Evolutionary conservation across 257 asterid genomes (phyloP), one percentile per base, ranked within the genome.

Genomic region (Lycium ferocissimum): DNA sequence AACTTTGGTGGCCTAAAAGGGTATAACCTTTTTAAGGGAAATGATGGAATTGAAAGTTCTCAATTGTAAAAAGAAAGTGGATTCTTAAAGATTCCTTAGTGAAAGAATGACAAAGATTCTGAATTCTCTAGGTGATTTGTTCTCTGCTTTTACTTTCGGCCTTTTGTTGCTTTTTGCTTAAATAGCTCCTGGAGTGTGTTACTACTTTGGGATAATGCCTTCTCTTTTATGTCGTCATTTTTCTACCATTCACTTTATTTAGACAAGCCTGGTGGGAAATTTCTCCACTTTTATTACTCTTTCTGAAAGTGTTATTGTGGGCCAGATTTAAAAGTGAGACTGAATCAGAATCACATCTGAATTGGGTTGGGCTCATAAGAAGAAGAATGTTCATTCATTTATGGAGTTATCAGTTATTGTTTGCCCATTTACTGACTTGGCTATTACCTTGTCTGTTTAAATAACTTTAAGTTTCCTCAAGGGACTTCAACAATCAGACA

Each of bases 61-160:
- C 26, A 75, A 69, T 85, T 56, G 85, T 85, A 75, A 56, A 47
- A 66, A 78, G 56, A 49, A 26, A 53, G 65, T 54, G 65, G 84
- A 86, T 76, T 70, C 56, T 57, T 6, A 78, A 81, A 75, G 61
- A 59, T 82, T 85, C 80, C 81, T 51, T 26, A 14, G 82, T 78
- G 54, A 58, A 87, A 82, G 86, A 85, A 67, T 78, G 84, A 59
- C 22, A 13, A 12, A 26, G 81, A 81, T 67, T 76, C 83, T 69
- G 57, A 15, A 61, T 61, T 82, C 70, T 61, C 37, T 13, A 51
- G 59, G 40, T 37, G 26, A 49, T 22, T 83, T 59, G 76, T 13
- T 65, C 62, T 67, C 75, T 59, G 35, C 62, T 14, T 22, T 51
- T 49, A 51, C 63, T 22, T 51, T 76, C 22, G 14, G 22, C 15